Base-by-base conservation (phyloP, 192 early-diverging fungal genomes). In the Allomyces javanicus region DNA sequence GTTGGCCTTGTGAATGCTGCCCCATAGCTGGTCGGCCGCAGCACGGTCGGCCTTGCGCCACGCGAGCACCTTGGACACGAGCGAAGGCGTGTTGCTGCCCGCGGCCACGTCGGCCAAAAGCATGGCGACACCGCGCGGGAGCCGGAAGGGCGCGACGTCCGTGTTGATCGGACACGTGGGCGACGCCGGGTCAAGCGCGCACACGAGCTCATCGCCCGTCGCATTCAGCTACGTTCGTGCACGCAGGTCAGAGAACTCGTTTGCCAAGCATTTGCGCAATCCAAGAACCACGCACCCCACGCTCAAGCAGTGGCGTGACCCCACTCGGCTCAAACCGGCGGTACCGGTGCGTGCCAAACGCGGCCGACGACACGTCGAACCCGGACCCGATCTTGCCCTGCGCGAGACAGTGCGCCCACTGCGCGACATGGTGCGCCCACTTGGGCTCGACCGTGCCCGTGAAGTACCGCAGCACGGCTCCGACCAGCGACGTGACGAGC, bases 381-480 rank as follows among this genome's bases (percentile, higher is more conserved):
- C 96, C 96, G 62, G 84, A 87, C 1, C 96, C 96, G 61, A 99
- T 85, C 71, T 99, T 99, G 63, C 96, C 96, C 69, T 99, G 96
- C n/a, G 96, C 94, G 25, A 92, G 72, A 69, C 96, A 96, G 77
- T 99, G 96, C 17, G 85, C 81, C 67, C 87, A 83, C 76, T 99
- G 96, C 0, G 96, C 87, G 3, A 86, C 65, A 67, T 92, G 91
- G 74, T 99, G 91, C 9, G 93, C 79, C 23, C 92, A 76, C 21
- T 67, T 67, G 64, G 71, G 55, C 71, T 79, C 78, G 3, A 63
- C 27, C 62, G 33, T 24, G 3, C 66, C 78, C 11, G 77, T 71
- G 72, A 94, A 90, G 72, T 94, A 87, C 43, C 77, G 67, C 62
- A 93, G 79, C 2, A 99, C 62, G 10, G 86, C 83, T 0, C 82